Evolutionary conservation across 345 rosid genomes (phyloP).

Genomic region (Gossypium ekmanianum): DNA sequence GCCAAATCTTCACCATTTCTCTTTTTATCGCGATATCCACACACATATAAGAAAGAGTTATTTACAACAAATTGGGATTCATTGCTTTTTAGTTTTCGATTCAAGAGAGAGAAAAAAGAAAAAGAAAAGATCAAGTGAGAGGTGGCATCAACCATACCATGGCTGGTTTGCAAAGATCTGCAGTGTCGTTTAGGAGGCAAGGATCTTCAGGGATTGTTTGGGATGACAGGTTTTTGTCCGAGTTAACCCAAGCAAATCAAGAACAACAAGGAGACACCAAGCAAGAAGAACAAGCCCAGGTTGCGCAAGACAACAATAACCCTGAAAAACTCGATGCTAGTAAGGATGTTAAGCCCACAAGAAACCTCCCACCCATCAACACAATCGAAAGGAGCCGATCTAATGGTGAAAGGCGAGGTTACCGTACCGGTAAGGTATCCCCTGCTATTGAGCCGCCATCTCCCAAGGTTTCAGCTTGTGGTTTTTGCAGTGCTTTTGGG

Average conservation of each 20-base stretch:
- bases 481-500: slow-evolving; percentile 64
- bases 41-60: neutral
- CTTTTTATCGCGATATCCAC: neutral
- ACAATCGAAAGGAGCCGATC: slow-evolving; percentile 77
- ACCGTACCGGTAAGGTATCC: slow-evolving; percentile 71
- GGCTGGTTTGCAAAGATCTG: slow-evolving; percentile 92
- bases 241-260: slow-evolving; percentile 38
- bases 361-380: slow-evolving; percentile 25
- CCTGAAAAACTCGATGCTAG: slow-evolving; percentile 26
- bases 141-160: slow-evolving; percentile 28
- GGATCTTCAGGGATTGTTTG: slow-evolving; percentile 93
- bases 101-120: slow-evolving; percentile 8
- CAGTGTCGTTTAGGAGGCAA: slow-evolving; percentile 77
- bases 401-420: slow-evolving; percentile 66
- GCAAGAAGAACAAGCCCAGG: slow-evolving; percentile 18
- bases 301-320: slow-evolving; percentile 10
- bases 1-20: neutral
- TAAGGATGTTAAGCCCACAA: slow-evolving; percentile 41
- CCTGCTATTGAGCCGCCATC: slow-evolving; percentile 92
- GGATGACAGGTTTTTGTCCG: slow-evolving; percentile 68
- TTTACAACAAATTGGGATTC: neutral
- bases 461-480: slow-evolving; percentile 79
- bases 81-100: neutral
- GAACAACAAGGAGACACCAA: slow-evolving; percentile 17
- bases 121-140: slow-evolving; percentile 20